These are phyloP conservation scores for Serendipita sp. DNA, from an alignment of 768 basidiomycete genomes.

Conservation along the genomic window DNA sequence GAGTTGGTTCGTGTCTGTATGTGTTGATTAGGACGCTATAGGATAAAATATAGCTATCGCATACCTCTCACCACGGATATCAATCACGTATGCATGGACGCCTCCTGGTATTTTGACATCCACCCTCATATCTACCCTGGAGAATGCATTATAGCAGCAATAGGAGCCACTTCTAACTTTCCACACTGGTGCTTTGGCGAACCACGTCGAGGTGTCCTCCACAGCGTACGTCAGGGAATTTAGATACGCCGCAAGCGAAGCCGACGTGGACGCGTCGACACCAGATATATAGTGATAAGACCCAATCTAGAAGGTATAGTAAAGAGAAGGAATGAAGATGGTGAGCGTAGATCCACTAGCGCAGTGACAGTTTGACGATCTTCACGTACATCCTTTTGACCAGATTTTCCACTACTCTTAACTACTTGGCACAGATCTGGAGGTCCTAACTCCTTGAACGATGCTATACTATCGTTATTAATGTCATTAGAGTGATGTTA, in stretches of 20 bases:
- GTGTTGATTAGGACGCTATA: neutral
- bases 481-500: conserved; percentile 4
- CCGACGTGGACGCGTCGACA: conserved; percentile 96
- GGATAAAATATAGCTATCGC: conserved; percentile 17
- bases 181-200: conserved; percentile 68
- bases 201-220: conserved; percentile 86
- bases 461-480: conserved; percentile 35
- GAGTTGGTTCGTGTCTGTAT: conserved; percentile 69
- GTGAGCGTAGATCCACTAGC: conserved; percentile 4
- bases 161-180: conserved; percentile 88
- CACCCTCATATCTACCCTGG: conserved; percentile 86
- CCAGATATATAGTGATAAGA: conserved; percentile 98
- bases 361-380: too few relatives aligned
- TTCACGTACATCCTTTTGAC: conserved; percentile 67
- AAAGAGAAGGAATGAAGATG: neutral
- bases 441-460: conserved; percentile 92
- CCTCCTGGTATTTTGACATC: conserved; percentile 98
- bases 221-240: conserved; percentile 95
- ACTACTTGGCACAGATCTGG: conserved; percentile 94
- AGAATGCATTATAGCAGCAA: conserved; percentile 98
- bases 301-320: conserved; percentile 41
- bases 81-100: conserved; percentile 85
- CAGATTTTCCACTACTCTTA: conserved; percentile 72
- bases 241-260: conserved; percentile 93
- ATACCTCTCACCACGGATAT: conserved; percentile 84